Conservation (phyloP, 169 alveolate species). For the Plasmodium inui region DNA sequence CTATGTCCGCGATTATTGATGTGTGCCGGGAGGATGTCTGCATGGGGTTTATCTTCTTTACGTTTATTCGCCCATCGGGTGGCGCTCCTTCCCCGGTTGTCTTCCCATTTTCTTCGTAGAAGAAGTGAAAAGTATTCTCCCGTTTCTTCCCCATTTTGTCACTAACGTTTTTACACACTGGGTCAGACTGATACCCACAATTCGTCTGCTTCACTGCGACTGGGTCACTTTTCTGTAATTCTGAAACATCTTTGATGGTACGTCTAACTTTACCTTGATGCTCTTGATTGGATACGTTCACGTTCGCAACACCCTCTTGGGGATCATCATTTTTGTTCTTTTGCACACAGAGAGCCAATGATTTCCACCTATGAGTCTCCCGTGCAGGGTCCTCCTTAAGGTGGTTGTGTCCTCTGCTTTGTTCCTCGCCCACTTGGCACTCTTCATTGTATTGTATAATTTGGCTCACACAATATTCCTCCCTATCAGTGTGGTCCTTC, state of each 20-base stretch:
- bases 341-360: neutral
- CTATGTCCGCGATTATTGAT: neutral
- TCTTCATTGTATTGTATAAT: neutral
- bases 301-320: neutral
- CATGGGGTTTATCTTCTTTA: neutral
- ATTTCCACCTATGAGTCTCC: neutral
- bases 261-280: neutral
- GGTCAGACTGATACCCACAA: slow-evolving; percentile 2
- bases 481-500: neutral
- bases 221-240: neutral
- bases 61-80: neutral
- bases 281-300: neutral
- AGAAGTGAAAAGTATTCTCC: neutral
- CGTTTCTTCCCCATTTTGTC: neutral
- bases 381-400: neutral
- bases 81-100: neutral
- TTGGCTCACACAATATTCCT: neutral
- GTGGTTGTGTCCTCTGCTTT: neutral
- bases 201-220: neutral
- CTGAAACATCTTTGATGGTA: neutral
- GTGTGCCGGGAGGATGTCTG: neutral
- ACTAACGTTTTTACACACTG: neutral
- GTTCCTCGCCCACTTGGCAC: neutral
- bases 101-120: neutral
- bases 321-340: neutral